Evolutionary conservation across 306 rosid species (phyloP).

Genomic region (Dalbergia oliveri): DNA sequence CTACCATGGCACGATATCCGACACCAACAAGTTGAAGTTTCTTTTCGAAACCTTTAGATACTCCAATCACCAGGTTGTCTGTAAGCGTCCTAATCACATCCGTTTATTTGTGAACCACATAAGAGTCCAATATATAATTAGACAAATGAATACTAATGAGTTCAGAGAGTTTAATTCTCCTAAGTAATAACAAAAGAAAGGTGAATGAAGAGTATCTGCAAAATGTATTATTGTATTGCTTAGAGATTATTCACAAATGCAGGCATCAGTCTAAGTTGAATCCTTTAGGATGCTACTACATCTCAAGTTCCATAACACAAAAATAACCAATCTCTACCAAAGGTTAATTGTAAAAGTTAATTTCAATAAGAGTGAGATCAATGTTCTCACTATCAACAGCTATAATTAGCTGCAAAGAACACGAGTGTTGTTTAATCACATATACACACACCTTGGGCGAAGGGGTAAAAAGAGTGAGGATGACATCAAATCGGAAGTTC

Average conservation of each 20-base stretch:
- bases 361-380: background rate
- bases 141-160: background rate
- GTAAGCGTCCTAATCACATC: slow-evolving; percentile 78
- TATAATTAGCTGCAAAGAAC: slow-evolving; percentile 11
- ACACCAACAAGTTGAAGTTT: slow-evolving; percentile 92
- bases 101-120: slow-evolving; percentile 37
- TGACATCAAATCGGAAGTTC: slow-evolving; percentile 19
- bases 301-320: slow-evolving; percentile 20
- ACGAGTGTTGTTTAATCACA: slow-evolving; percentile 3
- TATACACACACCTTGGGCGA: background rate
- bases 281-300: slow-evolving; percentile 2
- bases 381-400: background rate
- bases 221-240: slow-evolving; percentile 20
- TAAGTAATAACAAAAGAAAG: background rate
- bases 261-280: slow-evolving; percentile 29
- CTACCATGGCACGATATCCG: slow-evolving; percentile 90
- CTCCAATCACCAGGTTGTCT: slow-evolving; percentile 93
- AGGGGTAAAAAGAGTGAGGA: background rate
- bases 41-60: slow-evolving; percentile 97
- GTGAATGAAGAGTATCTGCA: slow-evolving; percentile 13
- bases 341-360: background rate
- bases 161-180: background rate
- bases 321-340: slow-evolving; percentile 15
- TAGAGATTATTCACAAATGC: slow-evolving; percentile 24
- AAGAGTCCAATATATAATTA: slow-evolving; percentile 35